A percentile compares a stretch with the other conserved stretches of the same genome.
Conservation (phyloP, 768 basidiomycete genomes). For the Calocera viscosa region DNA sequence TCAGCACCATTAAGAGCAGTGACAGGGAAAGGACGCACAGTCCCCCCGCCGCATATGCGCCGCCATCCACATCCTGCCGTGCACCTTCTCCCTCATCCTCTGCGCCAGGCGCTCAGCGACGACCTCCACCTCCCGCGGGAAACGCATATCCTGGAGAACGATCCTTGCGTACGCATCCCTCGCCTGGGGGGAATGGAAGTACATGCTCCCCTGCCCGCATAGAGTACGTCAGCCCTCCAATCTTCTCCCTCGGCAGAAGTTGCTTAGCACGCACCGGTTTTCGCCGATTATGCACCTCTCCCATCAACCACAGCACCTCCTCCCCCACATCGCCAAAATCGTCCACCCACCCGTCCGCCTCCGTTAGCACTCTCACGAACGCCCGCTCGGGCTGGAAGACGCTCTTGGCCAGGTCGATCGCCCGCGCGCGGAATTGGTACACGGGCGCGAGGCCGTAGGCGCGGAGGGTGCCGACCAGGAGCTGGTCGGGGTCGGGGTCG, state of each 20-base stretch:
- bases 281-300: neutral
- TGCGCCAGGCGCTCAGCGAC: conserved; percentile 7
- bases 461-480: neutral
- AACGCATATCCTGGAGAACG: conserved; percentile 10
- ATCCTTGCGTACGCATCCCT: conserved; percentile 1
- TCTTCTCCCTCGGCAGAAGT: neutral
- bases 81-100: conserved; percentile 9
- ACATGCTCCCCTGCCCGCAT: neutral
- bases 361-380: neutral
- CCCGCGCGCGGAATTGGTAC: neutral
- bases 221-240: neutral
- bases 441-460: neutral
- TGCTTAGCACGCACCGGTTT: neutral
- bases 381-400: neutral
- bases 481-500: neutral
- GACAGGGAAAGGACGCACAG: conserved; percentile 23
- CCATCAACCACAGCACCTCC: neutral
- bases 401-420: neutral
- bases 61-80: conserved; percentile 32
- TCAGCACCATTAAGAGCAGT: neutral
- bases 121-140: neutral
- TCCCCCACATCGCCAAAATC: neutral
- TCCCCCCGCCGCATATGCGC: conserved; percentile 37
- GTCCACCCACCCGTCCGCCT: neutral
- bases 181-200: neutral